Conservation (phyloP, 2,329 filamentous ascomycete species). For the Teratosphaeria destructans region DNA sequence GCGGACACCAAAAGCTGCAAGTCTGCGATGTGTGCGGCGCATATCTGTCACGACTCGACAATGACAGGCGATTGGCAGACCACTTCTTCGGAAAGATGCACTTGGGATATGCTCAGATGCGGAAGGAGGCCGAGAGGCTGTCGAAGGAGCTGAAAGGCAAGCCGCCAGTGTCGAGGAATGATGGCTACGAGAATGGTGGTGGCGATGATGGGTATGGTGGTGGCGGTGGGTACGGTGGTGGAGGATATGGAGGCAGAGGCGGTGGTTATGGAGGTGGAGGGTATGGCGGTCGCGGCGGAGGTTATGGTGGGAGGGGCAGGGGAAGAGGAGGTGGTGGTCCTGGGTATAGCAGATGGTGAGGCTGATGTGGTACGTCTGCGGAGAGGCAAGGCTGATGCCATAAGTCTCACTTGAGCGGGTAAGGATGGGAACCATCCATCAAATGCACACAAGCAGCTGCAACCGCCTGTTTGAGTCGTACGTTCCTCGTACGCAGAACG, state of each 20-base stretch:
- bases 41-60: slow-evolving; percentile 84
- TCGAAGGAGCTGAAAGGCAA: slow-evolving; percentile 75
- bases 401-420: not conserved
- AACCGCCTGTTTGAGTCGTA: too few relatives aligned
- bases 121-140: slow-evolving; percentile 81
- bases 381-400: not conserved
- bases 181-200: slow-evolving; percentile 29
- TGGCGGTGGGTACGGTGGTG: slow-evolving; percentile 28
- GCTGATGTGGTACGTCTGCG: not conserved
- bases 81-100: slow-evolving; percentile 99
- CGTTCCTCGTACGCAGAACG: too few relatives aligned
- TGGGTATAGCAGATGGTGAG: not conserved
- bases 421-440: not conserved
- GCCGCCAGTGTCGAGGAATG: slow-evolving; percentile 48
- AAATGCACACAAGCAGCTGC: too few relatives aligned
- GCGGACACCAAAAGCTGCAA: slow-evolving; percentile 93
- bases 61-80: slow-evolving; percentile 85
- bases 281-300: not conserved
- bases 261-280: slow-evolving; percentile 14
- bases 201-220: slow-evolving; percentile 36
- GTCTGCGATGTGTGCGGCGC: slow-evolving; percentile 98
- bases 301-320: slow-evolving; percentile 1
- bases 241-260: slow-evolving; percentile 21
- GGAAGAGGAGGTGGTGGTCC: slow-evolving; percentile 4
- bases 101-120: slow-evolving; percentile 94